Evolutionary conservation across 2,329 filamentous ascomycete species (phyloP), one percentile per base, ranked within the genome.

Genomic region (Diaporthe nobilis): DNA sequence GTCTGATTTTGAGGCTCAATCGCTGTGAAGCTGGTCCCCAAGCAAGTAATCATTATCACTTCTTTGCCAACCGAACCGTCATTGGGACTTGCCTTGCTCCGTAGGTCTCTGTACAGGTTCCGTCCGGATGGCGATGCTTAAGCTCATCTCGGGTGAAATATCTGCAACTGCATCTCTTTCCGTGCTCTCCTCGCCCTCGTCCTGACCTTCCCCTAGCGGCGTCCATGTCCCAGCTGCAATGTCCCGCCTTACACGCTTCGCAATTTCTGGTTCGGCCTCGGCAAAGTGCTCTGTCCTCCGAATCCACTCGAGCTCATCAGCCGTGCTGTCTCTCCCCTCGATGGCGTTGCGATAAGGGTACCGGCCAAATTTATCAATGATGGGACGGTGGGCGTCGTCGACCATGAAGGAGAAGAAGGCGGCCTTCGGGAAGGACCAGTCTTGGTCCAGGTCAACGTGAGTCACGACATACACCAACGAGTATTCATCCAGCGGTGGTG

Each of bases 341-440:
- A 77, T 74, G 15, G 74, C 78, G 47, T 83, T 83, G 25, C 77
- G 73, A 51, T 81, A 82, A 12, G 81, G 81, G 75, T 82, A 83
- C 20, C 80, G 75, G n/a, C 79, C 80, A 75, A 78, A 82, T 22
- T 42, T 63, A 20, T 81, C 78, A 20, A 83, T 74, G 20, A 81
- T 77, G 8, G 81, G 80, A 71, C 78, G 76, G 70, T 82, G 82
- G 6, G 79, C 76, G 60, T 82, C 80, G 75, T 82, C 77, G 39
- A 82, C 51, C 77, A 75, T 79, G 34, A 78, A 70, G 37, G 80
- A 74, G 80, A 81, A 81, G 60, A 80, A 81, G 31, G 77, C 76
- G 28, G 76, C 75, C 12, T 78, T 77, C 49, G 75, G 77, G 15
- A 79, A 79, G 9, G 57, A 8, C 57, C 57, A 75, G 37, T 22